Conservation (phyloP, 1,139 yeast genomes). For the Hyphopichia pseudoburtonii region DNA sequence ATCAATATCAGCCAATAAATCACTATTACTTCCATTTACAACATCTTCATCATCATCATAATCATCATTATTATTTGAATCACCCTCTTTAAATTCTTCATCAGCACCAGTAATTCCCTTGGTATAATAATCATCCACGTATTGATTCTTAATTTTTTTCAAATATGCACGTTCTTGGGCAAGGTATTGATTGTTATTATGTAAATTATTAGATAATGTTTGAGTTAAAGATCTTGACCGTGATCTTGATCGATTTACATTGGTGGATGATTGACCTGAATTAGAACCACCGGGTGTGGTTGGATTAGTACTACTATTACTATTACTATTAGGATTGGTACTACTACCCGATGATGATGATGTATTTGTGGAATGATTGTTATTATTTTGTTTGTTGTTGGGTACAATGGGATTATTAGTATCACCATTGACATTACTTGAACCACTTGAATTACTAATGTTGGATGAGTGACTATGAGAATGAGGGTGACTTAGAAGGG, state of each 20-base stretch:
- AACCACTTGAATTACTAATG: no score
- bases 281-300: constrained; percentile 1
- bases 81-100: constrained; percentile 30
- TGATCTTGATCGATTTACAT: constrained; percentile 10
- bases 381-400: no score
- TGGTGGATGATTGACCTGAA: constrained; percentile 1
- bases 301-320: not conserved
- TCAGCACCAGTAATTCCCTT: constrained; percentile 53
- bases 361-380: no score
- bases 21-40: constrained; percentile 24
- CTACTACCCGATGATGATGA: no score
- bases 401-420: no score
- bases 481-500: no score
- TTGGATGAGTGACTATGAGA: no score
- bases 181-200: constrained; percentile 39
- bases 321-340: no score
- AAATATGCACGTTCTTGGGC: constrained; percentile 73
- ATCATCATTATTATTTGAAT: constrained; percentile 26
- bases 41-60: constrained; percentile 23
- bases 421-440: no score
- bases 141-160: constrained; percentile 61
- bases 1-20: constrained; percentile 41
- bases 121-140: constrained; percentile 68
- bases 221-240: constrained; percentile 22
- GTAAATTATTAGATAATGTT: constrained; percentile 18